Evolutionary conservation across 2,329 filamentous ascomycete species (phyloP), one percentile per base, ranked within the genome.

Genomic region (Exophiala alcalophila): DNA sequence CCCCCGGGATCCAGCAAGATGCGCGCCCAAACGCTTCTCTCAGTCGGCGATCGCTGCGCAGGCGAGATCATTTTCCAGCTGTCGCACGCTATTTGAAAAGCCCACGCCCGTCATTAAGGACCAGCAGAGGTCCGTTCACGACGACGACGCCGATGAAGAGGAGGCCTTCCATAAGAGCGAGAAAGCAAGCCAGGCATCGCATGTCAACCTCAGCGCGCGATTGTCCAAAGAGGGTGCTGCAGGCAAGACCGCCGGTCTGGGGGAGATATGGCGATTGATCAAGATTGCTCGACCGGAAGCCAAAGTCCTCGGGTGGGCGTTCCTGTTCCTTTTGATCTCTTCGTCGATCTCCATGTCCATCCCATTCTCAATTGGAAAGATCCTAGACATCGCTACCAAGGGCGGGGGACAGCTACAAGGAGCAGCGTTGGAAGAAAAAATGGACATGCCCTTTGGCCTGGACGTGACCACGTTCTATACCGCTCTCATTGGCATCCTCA

Each of bases 331-430:
- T 36, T 74, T 98, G 45, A 75, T 96, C 50, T 96, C 91, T 11
- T 97, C 91, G 3, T 78, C 81, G 37, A 89, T 98, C 55, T 94
- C 90, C 44, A 94, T 98, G 85, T 90, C 88, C 2, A 86, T 98
- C 47, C 92, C 92, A 1, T 95, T 96, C 62, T 94, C 90, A 0
- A 94, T 98, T 53, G 92, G 92, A 43, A 91, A 90, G 61, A 94
- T 98, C 50, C 72, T 98, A 63, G 92, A 98, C 66, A 79, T 92
- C 39, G 88, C 91, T 6, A 94, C 89, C 7, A 84, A 89, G 58
- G 74, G 78, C 27, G 71, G 78, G 6, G 71, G 73, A 14, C 52
- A 57, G 26, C 44, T 53, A n/a, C 44, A 52, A 16, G 48, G 41
- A 8, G 32, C 42, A 6, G 44, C 52, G 16, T 23, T 27, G 10